A percentile compares a stretch with the other conserved stretches of the same genome.
Evolutionary conservation across 441 rosid species (phyloP).

Genomic region (Geranium incanum): DNA sequence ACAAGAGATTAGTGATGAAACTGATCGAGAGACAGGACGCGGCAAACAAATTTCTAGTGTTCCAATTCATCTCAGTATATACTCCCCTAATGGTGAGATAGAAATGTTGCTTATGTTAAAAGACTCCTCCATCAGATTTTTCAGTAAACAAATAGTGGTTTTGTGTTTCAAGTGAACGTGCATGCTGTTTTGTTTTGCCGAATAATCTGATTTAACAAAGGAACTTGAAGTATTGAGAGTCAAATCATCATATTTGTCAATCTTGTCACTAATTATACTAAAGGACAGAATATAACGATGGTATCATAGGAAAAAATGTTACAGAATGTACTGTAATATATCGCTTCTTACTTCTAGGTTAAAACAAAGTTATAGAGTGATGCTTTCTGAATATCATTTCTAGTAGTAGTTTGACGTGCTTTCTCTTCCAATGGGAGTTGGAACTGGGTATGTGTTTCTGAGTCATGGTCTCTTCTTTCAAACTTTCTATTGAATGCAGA

Average conservation of each 20-base stretch:
- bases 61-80: slow-evolving; percentile 87
- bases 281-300: background rate
- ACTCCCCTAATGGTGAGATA: slow-evolving; percentile 76
- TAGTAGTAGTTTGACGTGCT: background rate
- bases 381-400: background rate
- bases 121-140: background rate
- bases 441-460: background rate
- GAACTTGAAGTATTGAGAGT: background rate
- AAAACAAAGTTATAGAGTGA: background rate
- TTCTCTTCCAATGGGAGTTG: background rate
- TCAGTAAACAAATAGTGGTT: slow-evolving; percentile 6
- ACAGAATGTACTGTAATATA: background rate
- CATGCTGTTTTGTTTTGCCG: background rate
- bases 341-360: background rate
- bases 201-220: background rate
- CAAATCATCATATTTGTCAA: background rate
- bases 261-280: background rate
- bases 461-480: background rate
- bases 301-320: background rate
- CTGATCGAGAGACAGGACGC: slow-evolving; percentile 90
- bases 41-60: slow-evolving; percentile 71
- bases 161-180: background rate
- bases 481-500: background rate
- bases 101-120: slow-evolving; percentile 7
- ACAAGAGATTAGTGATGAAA: slow-evolving; percentile 84